Evolutionary conservation across 2,329 filamentous ascomycete species (phyloP).

Genomic region (Uncinocarpus reesii): DNA sequence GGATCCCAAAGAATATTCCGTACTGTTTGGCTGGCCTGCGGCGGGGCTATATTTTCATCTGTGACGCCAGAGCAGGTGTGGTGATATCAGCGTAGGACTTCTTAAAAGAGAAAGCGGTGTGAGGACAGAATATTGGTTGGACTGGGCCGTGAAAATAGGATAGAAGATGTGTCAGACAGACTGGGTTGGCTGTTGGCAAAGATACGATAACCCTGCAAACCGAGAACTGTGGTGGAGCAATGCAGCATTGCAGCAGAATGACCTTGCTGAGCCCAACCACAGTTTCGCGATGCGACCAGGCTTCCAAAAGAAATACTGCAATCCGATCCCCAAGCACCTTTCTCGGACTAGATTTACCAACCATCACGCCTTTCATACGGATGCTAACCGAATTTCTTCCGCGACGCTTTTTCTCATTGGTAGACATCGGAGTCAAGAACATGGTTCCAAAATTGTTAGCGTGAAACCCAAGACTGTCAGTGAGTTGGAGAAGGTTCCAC

Average conservation of each 20-base stretch:
- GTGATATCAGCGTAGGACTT: constrained; percentile 51
- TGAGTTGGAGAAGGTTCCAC: not conserved
- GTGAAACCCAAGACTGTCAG: not conserved
- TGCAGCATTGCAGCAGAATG: not conserved
- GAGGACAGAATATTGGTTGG: not conserved
- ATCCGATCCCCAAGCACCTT: no score
- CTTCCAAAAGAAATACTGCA: no score
- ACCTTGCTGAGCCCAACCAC: no score
- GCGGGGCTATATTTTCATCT: constrained; percentile 36
- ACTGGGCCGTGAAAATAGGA: not conserved
- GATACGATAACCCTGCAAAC: not conserved
- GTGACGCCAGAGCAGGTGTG: not conserved
- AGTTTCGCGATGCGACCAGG: no score
- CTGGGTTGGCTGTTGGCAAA: not conserved
- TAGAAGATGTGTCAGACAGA: not conserved
- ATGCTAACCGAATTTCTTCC: no score
- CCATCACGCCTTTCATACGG: no score
- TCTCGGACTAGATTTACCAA: no score
- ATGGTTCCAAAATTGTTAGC: no score
- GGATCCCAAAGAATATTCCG: constrained; percentile 27
- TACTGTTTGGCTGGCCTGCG: constrained; percentile 14
- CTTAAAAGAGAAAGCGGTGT: not conserved
- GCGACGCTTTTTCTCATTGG: no score
- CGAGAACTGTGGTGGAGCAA: not conserved
- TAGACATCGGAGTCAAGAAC: no score